Base-by-base conservation (phyloP, 2,329 filamentous ascomycete genomes). In the Onygenales sp. region DNA sequence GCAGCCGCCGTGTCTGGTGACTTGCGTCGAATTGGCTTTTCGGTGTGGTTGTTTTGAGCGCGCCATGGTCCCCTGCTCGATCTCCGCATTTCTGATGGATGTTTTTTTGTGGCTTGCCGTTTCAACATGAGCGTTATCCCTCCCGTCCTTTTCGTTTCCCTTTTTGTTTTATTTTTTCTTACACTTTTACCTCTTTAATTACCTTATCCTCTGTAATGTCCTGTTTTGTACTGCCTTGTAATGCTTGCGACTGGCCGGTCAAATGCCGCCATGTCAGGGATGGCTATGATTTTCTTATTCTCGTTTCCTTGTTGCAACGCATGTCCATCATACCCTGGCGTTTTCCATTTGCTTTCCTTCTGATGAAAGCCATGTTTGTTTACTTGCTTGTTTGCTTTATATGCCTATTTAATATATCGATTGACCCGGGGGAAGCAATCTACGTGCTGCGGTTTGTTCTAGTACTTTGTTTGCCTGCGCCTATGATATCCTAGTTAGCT, bases 71-170 rank as follows among this genome's bases (percentile, higher is more conserved):
- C 8, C 21, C 45, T 4, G 32, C 14, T 47, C 36, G 17, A n/a
- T n/a, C 33, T 47, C 32, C 36, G 21, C 36, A 33, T 33, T 21
- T 13, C n/a, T 10, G 10, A n/a, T 47, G 17, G 14, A 14, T 35
- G 45, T 31, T 36, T 13, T 47, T 47, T 46, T 33, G 31, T 17
- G 32, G 44, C 8, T 17, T 47, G 44, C n/a, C n/a, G 32, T 35
- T 47, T 47, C 45, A 33, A 10, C 45, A 36, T 47, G 45, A 47
- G n/a, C 47, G n/a, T 54, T 45, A 27, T 46, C 45, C 44, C 4
- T 41, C 32, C 38, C 17, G 3, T 50, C 14, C 35, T 17, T 11
- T 50, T 35, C 36, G 45, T 31, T 5, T 17, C 17, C 35, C 27
- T 27, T n/a, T 53, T 32, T n/a, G 9, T 46, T 21, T 10, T 35